Conservation (phyloP, 176 grass and related monocot genomes). For the Oryza glumipatula region DNA sequence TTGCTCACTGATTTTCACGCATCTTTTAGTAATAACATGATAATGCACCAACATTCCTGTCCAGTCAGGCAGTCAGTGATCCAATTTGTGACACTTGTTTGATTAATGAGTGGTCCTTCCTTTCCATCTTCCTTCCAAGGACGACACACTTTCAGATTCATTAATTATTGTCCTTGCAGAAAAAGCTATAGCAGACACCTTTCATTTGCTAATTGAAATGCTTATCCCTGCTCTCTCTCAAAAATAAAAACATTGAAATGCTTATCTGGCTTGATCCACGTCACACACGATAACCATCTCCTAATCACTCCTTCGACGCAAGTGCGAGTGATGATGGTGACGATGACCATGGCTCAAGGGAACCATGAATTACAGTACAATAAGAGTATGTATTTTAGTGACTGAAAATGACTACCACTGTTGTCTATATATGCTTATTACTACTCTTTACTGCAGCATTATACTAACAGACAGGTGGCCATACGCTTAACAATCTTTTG, state of each 20-base stretch:
- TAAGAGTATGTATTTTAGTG: background rate
- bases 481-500: background rate
- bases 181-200: background rate
- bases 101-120: background rate
- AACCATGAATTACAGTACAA: constrained; percentile 7
- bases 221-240: too few relatives aligned
- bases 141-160: background rate
- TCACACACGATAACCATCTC: background rate
- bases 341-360: constrained; percentile 24
- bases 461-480: background rate
- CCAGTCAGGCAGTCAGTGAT: background rate
- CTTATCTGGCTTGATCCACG: constrained; percentile 19
- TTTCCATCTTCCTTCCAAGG: constrained; percentile 16
- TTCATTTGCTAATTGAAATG: background rate
- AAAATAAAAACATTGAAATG: too few relatives aligned
- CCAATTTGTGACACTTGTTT: constrained; percentile 19
- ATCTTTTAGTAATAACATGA: background rate
- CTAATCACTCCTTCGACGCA: background rate
- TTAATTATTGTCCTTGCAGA: background rate
- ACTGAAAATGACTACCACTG: background rate
- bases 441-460: background rate
- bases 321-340: constrained; percentile 35
- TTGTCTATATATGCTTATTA: background rate
- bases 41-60: background rate
- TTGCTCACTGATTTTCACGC: background rate